These are phyloP conservation scores for Apiotrichum laibachii DNA, from an alignment of 1,284 basidiomycete species.

Conservation along the genomic window DNA sequence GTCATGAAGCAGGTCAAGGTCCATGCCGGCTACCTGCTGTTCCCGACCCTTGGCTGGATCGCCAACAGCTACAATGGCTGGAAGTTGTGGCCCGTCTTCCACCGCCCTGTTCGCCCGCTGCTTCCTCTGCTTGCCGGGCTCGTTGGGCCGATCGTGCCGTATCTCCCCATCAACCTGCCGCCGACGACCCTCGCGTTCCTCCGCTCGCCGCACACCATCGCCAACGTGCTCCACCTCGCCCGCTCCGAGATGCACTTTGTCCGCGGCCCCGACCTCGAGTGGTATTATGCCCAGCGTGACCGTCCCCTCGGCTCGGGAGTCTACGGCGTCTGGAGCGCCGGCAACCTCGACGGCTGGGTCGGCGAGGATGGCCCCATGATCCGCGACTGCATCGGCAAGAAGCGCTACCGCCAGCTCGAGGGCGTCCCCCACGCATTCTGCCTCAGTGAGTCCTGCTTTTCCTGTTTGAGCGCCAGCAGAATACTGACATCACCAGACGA, in stretches of 20 bases:
- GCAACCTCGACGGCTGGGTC: slow-evolving; percentile 44
- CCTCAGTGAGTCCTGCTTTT: slow-evolving; percentile 30
- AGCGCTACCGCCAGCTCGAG: slow-evolving; percentile 28
- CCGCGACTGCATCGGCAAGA: slow-evolving; percentile 31
- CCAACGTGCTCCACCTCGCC: slow-evolving; percentile 40
- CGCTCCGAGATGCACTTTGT: slow-evolving; percentile 47
- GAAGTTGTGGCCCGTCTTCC: slow-evolving; percentile 49
- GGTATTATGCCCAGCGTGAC: slow-evolving; percentile 28
- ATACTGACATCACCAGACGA: too few relatives aligned
- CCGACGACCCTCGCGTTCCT: slow-evolving; percentile 39
- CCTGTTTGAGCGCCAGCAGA: too few relatives aligned
- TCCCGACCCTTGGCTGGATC: slow-evolving; percentile 47
- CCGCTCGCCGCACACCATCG: slow-evolving; percentile 35
- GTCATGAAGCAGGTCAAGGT: slow-evolving; percentile 30
- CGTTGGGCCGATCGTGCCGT: slow-evolving; percentile 26
- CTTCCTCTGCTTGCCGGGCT: slow-evolving; percentile 26
- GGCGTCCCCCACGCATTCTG: slow-evolving; percentile 46
- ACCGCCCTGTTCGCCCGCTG: slow-evolving; percentile 29
- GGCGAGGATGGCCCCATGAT: slow-evolving; percentile 42
- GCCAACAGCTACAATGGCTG: slow-evolving; percentile 42
- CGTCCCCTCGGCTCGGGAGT: slow-evolving; percentile 15
- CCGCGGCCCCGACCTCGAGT: slow-evolving; percentile 39
- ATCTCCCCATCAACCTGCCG: slow-evolving; percentile 30
- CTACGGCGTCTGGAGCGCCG: slow-evolving; percentile 37
- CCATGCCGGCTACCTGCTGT: slow-evolving; percentile 35